These are phyloP conservation scores for Marasmius fiardii DNA, from an alignment of 1,284 basidiomycete genomes.

Conservation along the genomic window DNA sequence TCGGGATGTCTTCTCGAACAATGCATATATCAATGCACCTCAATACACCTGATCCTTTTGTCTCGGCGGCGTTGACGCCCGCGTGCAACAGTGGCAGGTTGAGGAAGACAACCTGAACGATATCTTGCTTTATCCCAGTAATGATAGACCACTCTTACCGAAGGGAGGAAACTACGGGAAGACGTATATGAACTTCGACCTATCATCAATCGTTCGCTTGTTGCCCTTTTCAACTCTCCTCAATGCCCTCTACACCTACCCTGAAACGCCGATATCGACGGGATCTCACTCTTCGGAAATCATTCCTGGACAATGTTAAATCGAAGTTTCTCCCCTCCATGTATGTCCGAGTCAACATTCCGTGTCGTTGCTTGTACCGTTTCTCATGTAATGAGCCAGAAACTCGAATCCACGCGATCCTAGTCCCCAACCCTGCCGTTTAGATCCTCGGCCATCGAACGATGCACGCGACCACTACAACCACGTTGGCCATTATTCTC, in stretches of 20 bases:
- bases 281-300: conserved; percentile 13
- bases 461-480: neutral
- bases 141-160: neutral
- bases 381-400: no score
- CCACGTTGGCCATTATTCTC: neutral
- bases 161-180: neutral
- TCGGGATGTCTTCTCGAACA: neutral
- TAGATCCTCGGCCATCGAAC: neutral
- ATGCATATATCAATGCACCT: neutral
- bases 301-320: conserved; percentile 12
- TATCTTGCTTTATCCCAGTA: conserved; percentile 1
- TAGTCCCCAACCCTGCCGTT: neutral
- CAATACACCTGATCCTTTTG: neutral
- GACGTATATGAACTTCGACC: neutral
- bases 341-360: neutral
- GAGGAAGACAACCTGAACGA: neutral
- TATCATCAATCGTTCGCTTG: neutral
- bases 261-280: conserved; percentile 12
- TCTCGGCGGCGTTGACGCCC: neutral
- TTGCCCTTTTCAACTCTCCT: neutral
- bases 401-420: neutral
- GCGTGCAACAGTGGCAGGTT: neutral
- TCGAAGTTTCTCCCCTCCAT: conserved; percentile 3
- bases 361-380: neutral
- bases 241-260: conserved; percentile 8